Evolutionary conservation across 164 flowering plant species (phyloP).

Genomic region (Nymphaea colorata): DNA sequence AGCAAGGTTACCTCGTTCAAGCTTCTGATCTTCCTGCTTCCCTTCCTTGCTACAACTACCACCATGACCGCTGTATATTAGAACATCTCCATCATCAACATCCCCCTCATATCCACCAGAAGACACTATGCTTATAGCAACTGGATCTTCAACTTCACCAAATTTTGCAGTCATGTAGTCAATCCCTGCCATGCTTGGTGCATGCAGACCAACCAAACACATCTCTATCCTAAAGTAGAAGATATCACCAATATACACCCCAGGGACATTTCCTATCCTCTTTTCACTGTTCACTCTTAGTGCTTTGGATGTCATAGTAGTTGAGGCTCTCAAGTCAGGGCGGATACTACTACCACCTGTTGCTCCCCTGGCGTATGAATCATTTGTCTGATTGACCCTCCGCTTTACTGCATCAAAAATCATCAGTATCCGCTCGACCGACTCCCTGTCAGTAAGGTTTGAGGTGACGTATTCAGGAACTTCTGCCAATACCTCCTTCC

Average conservation of each 20-base stretch:
- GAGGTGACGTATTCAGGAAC: neutral
- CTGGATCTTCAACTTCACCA: slow-evolving; percentile 1
- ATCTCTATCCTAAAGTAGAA: slow-evolving; percentile 4
- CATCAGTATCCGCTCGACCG: slow-evolving; percentile 18
- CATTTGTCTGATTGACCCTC: slow-evolving; percentile 23
- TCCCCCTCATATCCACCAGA: slow-evolving; percentile 4
- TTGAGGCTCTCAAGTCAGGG: slow-evolving; percentile 30
- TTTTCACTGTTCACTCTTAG: slow-evolving; percentile 27
- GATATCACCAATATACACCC: slow-evolving; percentile 4
- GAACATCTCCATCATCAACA: slow-evolving; percentile 1
- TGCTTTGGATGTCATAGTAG: slow-evolving; percentile 23
- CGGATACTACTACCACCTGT: slow-evolving; percentile 9
- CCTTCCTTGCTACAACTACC: neutral
- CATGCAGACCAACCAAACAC: slow-evolving; percentile 2
- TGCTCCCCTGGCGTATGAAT: neutral
- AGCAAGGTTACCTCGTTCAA: slow-evolving; percentile 7
- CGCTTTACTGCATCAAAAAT: slow-evolving; percentile 29
- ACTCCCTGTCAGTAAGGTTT: slow-evolving; percentile 10
- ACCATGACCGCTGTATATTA: slow-evolving; percentile 6
- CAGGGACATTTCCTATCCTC: slow-evolving; percentile 14
- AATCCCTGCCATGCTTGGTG: slow-evolving; percentile 1
- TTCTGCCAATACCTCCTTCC: neutral
- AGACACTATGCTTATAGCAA: slow-evolving; percentile 5
- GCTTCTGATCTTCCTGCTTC: slow-evolving; percentile 7
- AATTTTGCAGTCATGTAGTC: slow-evolving; percentile 1